Conservation (phyloP, 1,139 yeast species). For the Protomyces macrosporus region DNA sequence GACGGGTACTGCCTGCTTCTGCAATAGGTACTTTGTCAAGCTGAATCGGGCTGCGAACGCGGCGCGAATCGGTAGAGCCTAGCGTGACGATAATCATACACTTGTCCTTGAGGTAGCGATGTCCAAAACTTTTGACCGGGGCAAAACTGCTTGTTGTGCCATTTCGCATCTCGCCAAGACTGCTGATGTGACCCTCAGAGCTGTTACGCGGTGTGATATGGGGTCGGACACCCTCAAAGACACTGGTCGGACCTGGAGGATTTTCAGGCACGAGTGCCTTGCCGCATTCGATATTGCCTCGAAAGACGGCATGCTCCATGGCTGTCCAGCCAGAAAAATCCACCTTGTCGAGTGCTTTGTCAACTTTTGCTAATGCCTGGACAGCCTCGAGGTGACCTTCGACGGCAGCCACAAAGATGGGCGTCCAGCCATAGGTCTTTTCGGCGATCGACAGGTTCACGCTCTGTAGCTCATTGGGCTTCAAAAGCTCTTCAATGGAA, state of each 20-base stretch:
- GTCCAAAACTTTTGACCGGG: slow-evolving; percentile 74
- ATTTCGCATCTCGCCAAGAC: slow-evolving; percentile 2
- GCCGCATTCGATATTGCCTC: slow-evolving; percentile 78
- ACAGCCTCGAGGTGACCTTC: slow-evolving; percentile 68
- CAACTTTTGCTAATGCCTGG: slow-evolving; percentile 49
- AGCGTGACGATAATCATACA: slow-evolving; percentile 72
- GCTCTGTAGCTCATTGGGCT: slow-evolving; percentile 41
- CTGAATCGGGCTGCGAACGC: slow-evolving; percentile 56
- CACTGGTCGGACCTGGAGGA: slow-evolving; percentile 21
- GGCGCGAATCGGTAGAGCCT: slow-evolving; percentile 79
- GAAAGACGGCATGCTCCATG: slow-evolving; percentile 86
- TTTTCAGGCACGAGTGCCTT: slow-evolving; percentile 49
- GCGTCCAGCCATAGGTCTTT: slow-evolving; percentile 86
- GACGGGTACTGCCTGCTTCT: slow-evolving; percentile 69
- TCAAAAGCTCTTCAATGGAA: slow-evolving; percentile 54
- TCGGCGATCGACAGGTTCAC: slow-evolving; percentile 79
- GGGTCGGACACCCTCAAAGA: slow-evolving; percentile 8
- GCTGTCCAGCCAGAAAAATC: slow-evolving; percentile 97
- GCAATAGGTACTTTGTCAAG: slow-evolving; percentile 69
- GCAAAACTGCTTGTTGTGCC: slow-evolving; percentile 22
- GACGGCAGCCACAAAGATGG: slow-evolving; percentile 82
- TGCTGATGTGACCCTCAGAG: slow-evolving; percentile 1
- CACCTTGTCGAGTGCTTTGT: slow-evolving; percentile 50
- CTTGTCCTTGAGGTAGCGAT: slow-evolving; percentile 58
- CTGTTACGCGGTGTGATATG: slow-evolving; percentile 3